These are phyloP conservation scores for Moricandia moricandioides DNA, from an alignment of 345 rosid species.

Conservation along the genomic window DNA sequence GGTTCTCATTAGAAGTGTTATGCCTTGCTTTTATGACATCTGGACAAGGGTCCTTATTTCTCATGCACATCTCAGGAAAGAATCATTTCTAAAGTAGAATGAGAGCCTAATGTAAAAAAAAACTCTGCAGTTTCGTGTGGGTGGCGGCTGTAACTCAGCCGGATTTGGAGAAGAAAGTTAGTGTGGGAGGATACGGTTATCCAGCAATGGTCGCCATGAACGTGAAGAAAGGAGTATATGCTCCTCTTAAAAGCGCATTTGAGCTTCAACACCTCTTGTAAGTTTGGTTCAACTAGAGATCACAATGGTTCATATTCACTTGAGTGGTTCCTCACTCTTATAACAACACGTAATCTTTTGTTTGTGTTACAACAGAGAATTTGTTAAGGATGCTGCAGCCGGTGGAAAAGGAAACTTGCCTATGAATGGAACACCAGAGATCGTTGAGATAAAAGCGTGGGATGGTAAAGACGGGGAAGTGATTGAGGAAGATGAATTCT, in stretches of 20 bases:
- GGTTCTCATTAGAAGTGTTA: background rate
- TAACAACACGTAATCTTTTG: background rate
- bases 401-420: conserved; percentile 95
- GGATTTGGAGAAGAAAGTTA: too few species aligned
- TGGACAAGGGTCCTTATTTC: background rate
- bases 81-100: background rate
- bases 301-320: background rate
- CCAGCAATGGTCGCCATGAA: conserved; percentile 96
- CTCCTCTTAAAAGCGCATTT: conserved; percentile 94
- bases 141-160: conserved; percentile 61
- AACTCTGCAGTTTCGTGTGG: conserved; percentile 69
- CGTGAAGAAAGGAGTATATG: conserved; percentile 84
- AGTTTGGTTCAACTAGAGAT: conserved; percentile 29
- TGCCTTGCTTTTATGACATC: background rate
- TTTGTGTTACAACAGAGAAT: conserved; percentile 54
- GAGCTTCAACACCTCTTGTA: conserved; percentile 78
- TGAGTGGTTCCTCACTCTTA: background rate
- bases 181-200: conserved; percentile 91
- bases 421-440: conserved; percentile 54
- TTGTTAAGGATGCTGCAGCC: conserved; percentile 87
- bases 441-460: conserved; percentile 69
- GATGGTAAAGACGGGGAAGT: conserved; percentile 89
- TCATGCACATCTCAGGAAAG: background rate
- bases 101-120: background rate
- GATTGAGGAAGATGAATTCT: conserved; percentile 86